phyloP scores from a whole-genome alignment of 495 filamentous ascomycete species.

The Xylaria cubensis region DNA sequence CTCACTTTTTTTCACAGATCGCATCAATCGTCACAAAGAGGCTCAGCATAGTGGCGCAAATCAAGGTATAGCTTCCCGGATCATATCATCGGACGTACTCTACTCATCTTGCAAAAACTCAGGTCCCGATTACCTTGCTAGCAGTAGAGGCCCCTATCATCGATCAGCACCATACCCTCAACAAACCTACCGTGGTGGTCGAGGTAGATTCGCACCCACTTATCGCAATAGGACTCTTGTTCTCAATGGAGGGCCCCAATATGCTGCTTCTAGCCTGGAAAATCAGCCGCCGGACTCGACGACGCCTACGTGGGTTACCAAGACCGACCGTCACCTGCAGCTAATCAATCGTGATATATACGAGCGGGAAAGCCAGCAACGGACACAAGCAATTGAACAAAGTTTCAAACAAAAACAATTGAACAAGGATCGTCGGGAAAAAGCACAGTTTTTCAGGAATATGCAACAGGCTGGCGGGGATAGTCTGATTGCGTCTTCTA shows the following conservation, averaged over 20 bases:
- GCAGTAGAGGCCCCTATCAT: slow-evolving; percentile 33
- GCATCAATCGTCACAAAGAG: slow-evolving; percentile 80
- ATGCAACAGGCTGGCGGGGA: slow-evolving; percentile 46
- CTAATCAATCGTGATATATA: slow-evolving; percentile 86
- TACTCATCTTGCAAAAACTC: background rate
- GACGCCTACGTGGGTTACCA: slow-evolving; percentile 72
- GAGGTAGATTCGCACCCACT: slow-evolving; percentile 50
- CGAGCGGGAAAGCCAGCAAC: slow-evolving; percentile 74
- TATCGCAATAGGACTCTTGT: slow-evolving; percentile 78
- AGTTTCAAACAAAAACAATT: slow-evolving; percentile 66
- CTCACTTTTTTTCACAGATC: slow-evolving; percentile 57
- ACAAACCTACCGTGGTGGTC: slow-evolving; percentile 54
- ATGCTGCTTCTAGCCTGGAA: slow-evolving; percentile 40
- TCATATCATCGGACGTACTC: background rate
- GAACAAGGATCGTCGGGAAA: slow-evolving; percentile 69
- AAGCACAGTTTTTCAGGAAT: slow-evolving; percentile 56
- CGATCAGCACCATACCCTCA: slow-evolving; percentile 47
- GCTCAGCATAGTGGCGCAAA: slow-evolving; percentile 57
- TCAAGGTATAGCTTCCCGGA: slow-evolving; percentile 24
- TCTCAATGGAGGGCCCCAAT: slow-evolving; percentile 59
- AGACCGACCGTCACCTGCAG: slow-evolving; percentile 84
- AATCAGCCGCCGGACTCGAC: slow-evolving; percentile 45
- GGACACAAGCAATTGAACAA: slow-evolving; percentile 76
- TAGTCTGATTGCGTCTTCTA: slow-evolving; percentile 42
- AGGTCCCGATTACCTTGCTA: slow-evolving; percentile 4